Percentiles rank a stretch among this genome's conserved stretches.
Evolutionary conservation across 306 rosid genomes (phyloP).

Genomic region (Prinsepia uniflora): DNA sequence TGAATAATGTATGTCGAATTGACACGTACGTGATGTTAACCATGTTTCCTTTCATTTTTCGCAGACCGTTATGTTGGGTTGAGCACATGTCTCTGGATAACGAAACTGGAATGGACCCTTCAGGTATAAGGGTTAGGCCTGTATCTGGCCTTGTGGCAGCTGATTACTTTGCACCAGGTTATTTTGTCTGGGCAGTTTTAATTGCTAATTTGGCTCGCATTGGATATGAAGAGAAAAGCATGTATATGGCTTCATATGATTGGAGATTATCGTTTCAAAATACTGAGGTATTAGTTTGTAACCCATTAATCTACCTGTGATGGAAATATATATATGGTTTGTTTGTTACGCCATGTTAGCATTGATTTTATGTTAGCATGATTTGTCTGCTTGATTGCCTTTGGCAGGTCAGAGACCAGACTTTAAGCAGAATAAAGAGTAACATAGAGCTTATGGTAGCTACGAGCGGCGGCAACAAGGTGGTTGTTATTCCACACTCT

Average conservation of each 20-base stretch:
- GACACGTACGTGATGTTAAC: constrained; percentile 6
- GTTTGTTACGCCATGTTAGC: neutral
- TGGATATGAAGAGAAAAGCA: constrained; percentile 83
- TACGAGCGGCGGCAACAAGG: constrained; percentile 69
- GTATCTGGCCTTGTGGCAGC: constrained; percentile 97
- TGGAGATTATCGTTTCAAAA: constrained; percentile 85
- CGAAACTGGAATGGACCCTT: constrained; percentile 73
- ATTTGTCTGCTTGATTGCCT: constrained; percentile 24
- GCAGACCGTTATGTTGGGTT: constrained; percentile 79
- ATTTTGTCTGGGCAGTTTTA: constrained; percentile 89
- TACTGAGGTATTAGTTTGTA: constrained; percentile 59
- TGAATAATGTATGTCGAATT: constrained; percentile 13
- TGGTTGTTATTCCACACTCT: constrained; percentile 80
- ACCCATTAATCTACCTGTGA: constrained; percentile 3
- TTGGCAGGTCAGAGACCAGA: constrained; percentile 67
- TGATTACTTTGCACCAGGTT: constrained; percentile 90
- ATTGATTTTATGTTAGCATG: constrained; percentile 15
- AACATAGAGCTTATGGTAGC: constrained; percentile 79
- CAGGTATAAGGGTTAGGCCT: constrained; percentile 77
- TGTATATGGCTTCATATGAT: constrained; percentile 90
- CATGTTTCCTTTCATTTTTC: constrained; percentile 21
- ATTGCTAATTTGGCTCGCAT: constrained; percentile 88
- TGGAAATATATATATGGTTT: constrained; percentile 6
- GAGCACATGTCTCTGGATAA: constrained; percentile 85
- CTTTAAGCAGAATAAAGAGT: constrained; percentile 71